Evolutionary conservation across 1,139 yeast species (phyloP), one percentile per base, ranked within the genome.

Genomic region (Chernovozyma sophiae-reginae): DNA sequence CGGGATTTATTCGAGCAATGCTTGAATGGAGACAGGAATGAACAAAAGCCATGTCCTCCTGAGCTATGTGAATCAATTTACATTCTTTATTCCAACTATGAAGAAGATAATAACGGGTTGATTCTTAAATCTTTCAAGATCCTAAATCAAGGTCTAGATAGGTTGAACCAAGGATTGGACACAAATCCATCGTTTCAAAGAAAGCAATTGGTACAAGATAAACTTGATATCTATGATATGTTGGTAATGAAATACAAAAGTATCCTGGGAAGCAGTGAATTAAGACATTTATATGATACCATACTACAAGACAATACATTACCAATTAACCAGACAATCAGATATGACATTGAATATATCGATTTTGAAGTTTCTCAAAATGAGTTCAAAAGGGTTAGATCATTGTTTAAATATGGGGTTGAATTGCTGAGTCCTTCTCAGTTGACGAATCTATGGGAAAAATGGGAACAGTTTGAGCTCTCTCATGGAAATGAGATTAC

Each of bases 391-490:
- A 62, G 96, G 38, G 89, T 79, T 0, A 67, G 97, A 38, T 77
- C 74, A 11, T 54, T 89, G 6, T 73, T 74, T 46, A 65, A 64
- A 36, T 73, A 64, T 44, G 36, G 68, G 62, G 33, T 56, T 4
- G 42, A 48, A 11, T 46, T 60, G 22, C 44, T 51, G 10, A 36
- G 39, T 11, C 43, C 42, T 4, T n/a, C 27, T 6, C 58, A 43
- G 32, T 47, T 39, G 18, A 51, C 56, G 45, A 56, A 55, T 4
- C 55, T 74, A 8, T 83, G 90, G 90, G 57, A 59, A 1, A 58
- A 60, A 30, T 89, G 96, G 95, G 83, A 81, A 40, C 57, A 65
- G 11, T 86, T 87, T 56, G 97, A 89, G 52, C 55, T 86, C 28
- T 67, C 74, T 15, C 51, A 76, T 53, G 97, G 97, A 2, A 65